phyloP scores from a whole-genome alignment of 2,329 filamentous ascomycete genomes.

The Alternaria arbusti region DNA sequence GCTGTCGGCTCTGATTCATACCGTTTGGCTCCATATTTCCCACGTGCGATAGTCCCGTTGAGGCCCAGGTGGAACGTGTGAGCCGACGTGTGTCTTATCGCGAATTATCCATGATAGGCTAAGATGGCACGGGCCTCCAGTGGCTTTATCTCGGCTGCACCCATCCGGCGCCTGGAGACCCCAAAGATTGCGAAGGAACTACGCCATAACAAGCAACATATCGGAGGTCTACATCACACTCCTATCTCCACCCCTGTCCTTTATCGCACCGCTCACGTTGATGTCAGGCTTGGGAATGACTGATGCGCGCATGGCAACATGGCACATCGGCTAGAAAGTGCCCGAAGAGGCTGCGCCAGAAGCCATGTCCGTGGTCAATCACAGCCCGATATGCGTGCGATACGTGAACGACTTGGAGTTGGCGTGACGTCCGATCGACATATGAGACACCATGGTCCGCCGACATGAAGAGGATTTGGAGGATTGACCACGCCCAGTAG shows the following conservation, averaged over 20 bases:
- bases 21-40: background rate
- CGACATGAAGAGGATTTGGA: background rate
- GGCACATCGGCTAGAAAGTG: slow-evolving; percentile 14
- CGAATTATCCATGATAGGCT: background rate
- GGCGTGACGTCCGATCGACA: slow-evolving; percentile 2
- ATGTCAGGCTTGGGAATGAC: background rate
- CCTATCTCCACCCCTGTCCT: slow-evolving; percentile 10
- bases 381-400: slow-evolving; percentile 3
- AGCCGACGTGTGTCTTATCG: slow-evolving; percentile 12
- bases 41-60: background rate
- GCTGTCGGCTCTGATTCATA: background rate
- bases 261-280: background rate
- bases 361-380: background rate
- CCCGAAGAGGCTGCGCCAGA: background rate
- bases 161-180: background rate
- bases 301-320: slow-evolving; percentile 2
- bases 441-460: slow-evolving; percentile 8
- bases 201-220: background rate
- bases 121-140: background rate
- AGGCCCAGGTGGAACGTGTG: background rate
- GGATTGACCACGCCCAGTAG: background rate
- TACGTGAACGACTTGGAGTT: slow-evolving; percentile 9
- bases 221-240: background rate
- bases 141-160: slow-evolving; percentile 10
- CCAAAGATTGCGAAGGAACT: background rate